Evolutionary conservation across 768 basidiomycete genomes (phyloP).

Genomic region (Suillus ampliporus): DNA sequence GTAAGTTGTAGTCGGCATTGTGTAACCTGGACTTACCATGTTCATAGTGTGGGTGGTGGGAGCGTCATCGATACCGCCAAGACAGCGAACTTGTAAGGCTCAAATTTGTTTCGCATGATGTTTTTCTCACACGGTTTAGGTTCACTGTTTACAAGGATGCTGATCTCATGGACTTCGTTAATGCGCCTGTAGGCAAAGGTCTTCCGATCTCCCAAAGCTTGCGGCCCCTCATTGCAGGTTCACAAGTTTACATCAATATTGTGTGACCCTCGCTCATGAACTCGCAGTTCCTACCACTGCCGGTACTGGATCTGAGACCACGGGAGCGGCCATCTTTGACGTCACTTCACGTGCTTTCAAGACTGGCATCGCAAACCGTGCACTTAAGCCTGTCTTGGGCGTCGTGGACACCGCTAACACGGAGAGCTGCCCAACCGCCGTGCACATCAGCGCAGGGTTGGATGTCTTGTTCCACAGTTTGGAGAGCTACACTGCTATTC

Average conservation of each 20-base stretch:
- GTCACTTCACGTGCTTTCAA: slow-evolving; percentile 93
- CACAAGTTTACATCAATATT: slow-evolving; percentile 17
- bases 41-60: slow-evolving; percentile 81
- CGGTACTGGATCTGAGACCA: slow-evolving; percentile 95
- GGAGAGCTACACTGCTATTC: slow-evolving; percentile 94
- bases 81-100: slow-evolving; percentile 81
- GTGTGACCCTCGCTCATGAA: slow-evolving; percentile 7
- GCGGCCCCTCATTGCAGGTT: slow-evolving; percentile 83
- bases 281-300: slow-evolving; percentile 68
- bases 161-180: slow-evolving; percentile 95
- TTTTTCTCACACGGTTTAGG: slow-evolving; percentile 41
- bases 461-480: slow-evolving; percentile 97
- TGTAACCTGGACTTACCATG: slow-evolving; percentile 6
- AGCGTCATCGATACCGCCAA: slow-evolving; percentile 97
- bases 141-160: slow-evolving; percentile 92
- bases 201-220: slow-evolving; percentile 77
- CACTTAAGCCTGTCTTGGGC: slow-evolving; percentile 88
- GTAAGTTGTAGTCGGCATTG: slow-evolving; percentile 48
- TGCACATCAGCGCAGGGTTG: slow-evolving; percentile 93
- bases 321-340: slow-evolving; percentile 92
- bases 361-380: slow-evolving; percentile 93
- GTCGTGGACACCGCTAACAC: slow-evolving; percentile 92
- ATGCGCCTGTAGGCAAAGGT: slow-evolving; percentile 94
- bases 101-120: not conserved
- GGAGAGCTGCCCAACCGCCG: slow-evolving; percentile 86